Evolutionary conservation across 306 rosid genomes (phyloP), one percentile per base, ranked within the genome.

Genomic region (Erythrophleum fordii): DNA sequence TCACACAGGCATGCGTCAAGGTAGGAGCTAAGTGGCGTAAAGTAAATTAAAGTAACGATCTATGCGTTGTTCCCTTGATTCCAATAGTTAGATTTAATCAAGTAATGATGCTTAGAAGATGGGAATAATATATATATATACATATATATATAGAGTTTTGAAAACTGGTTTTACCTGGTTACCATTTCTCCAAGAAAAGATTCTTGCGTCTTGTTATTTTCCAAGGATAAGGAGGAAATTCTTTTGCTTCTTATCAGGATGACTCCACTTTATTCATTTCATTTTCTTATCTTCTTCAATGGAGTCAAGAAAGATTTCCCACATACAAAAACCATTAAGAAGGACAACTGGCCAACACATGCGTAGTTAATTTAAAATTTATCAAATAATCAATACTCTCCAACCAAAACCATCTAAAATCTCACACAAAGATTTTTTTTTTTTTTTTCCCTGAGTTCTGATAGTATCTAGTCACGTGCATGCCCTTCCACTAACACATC

Each of bases 31-130:
- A 23, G 71, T 80, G 83, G 88, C 80, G 60, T 65, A 34, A 55
- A 70, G 80, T 68, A 34, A 35, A 59, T 12, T 25, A 77, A 83
- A 68, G 84, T 67, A 58, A 80, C 73, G 64, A 58, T 58, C 11
- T 25, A 73, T 81, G 79, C 51, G 81, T 77, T 88, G 93, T 86
- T 88, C 86, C 93, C 90, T 85, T 89, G 90, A 91, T 88, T 82
- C 92, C 93, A 80, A 78, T 83, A 82, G 73, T 41, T 69, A 34
- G 69, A 64, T 23, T 34, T 64, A 64, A 34, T 64, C 25, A 34
- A 8, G 44, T 17, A 34, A 77, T 75, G 49, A 76, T 83, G 87
- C 88, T 84, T 59, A 49, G 31, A 72, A 75, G 81, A 86, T 83
- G 60, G 82, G 86, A 80, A 89, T 82, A 86, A 48, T 51, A 78